phyloP scores from a whole-genome alignment of 2,329 filamentous ascomycete genomes.

The Phyllosticta citribraziliensis region DNA sequence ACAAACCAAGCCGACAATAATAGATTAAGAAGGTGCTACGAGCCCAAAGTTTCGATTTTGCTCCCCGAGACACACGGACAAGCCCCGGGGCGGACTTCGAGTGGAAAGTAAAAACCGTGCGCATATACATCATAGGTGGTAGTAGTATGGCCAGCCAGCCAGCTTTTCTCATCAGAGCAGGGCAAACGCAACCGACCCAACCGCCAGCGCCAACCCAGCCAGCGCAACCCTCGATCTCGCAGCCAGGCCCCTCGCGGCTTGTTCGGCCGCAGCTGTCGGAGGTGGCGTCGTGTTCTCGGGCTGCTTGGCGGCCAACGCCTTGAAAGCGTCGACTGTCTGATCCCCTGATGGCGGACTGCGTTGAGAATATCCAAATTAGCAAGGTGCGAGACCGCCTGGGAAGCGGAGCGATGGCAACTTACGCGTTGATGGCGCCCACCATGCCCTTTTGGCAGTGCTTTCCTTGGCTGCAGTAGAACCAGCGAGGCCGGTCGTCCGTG shows the following conservation, averaged over 20 bases:
- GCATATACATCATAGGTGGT: too few species aligned
- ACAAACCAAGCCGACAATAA: too few species aligned
- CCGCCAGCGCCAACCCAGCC: background rate
- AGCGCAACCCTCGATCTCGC: background rate
- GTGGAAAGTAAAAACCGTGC: too few species aligned
- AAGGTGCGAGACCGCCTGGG: background rate
- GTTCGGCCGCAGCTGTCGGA: conserved; percentile 12
- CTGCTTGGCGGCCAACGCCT: conserved; percentile 28
- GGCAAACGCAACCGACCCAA: background rate
- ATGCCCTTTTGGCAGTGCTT: conserved; percentile 68
- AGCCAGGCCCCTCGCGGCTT: background rate
- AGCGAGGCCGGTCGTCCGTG: conserved; percentile 60
- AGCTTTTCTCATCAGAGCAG: background rate
- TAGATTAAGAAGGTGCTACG: too few species aligned
- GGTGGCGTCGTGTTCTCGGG: conserved; percentile 32
- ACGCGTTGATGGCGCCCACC: conserved; percentile 70
- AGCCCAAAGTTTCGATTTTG: too few species aligned
- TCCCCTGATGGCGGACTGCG: conserved; percentile 21
- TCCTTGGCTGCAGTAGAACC: conserved; percentile 68
- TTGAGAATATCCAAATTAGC: conserved; percentile 17
- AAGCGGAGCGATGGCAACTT: conserved; percentile 21
- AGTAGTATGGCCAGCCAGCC: background rate
- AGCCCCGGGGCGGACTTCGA: too few species aligned
- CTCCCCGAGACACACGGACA: too few species aligned
- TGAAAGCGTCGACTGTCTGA: conserved; percentile 26